A percentile compares a stretch with the other conserved stretches of the same genome.
Conservation (phyloP, 2,329 filamentous ascomycete species). For the Fusarium coicis region DNA sequence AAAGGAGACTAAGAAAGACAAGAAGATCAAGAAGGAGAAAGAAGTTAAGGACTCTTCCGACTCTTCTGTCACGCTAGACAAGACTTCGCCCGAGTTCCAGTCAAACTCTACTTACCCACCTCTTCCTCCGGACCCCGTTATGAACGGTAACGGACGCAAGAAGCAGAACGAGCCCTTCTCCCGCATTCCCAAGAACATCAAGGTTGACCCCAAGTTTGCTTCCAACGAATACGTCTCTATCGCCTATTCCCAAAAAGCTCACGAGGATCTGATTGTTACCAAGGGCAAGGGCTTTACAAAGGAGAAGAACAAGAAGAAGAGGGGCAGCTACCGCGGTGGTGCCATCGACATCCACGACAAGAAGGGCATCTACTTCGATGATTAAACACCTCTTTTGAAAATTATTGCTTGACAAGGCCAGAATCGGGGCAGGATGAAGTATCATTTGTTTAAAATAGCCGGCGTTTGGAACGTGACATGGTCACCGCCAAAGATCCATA, state of each 20-base stretch:
- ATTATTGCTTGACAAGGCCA: background rate
- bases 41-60: constrained; percentile 51
- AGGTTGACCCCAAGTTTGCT: constrained; percentile 74
- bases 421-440: constrained; percentile 8
- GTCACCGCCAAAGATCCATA: constrained; percentile 32
- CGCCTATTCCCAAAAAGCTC: constrained; percentile 88
- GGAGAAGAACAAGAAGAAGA: constrained; percentile 99
- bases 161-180: constrained; percentile 77
- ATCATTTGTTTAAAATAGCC: constrained; percentile 39
- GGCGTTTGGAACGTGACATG: constrained; percentile 39
- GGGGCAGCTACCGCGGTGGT: constrained; percentile 90
- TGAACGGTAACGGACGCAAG: constrained; percentile 52
- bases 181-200: constrained; percentile 75
- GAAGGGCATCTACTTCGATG: constrained; percentile 94
- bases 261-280: constrained; percentile 88
- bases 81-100: constrained; percentile 56
- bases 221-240: constrained; percentile 87
- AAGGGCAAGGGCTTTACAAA: constrained; percentile 98
- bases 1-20: constrained; percentile 43
- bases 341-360: constrained; percentile 83
- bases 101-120: constrained; percentile 56
- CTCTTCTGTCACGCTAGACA: constrained; percentile 62
- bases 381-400: constrained; percentile 60
- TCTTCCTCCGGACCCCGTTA: constrained; percentile 62
- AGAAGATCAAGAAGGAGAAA: constrained; percentile 30